These are phyloP conservation scores for Exophiala viscosa DNA, from an alignment of 2,329 filamentous ascomycete species.

Conservation along the genomic window DNA sequence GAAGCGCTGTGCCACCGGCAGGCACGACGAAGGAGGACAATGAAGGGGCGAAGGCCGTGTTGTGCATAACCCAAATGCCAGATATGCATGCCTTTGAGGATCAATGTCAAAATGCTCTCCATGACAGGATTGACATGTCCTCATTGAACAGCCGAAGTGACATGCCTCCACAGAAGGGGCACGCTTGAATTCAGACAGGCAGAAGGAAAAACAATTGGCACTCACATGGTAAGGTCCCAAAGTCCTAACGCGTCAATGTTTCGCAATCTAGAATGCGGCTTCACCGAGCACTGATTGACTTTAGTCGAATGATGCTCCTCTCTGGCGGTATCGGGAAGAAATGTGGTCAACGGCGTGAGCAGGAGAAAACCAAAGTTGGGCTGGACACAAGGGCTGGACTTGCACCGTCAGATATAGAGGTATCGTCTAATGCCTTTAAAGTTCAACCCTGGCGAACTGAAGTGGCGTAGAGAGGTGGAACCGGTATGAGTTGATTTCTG, in stretches of 20 bases:
- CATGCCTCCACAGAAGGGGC: slow-evolving; percentile 2
- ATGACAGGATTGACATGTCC: slow-evolving; percentile 22
- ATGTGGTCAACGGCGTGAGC: background rate
- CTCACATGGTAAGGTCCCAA: background rate
- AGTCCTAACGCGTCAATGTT: background rate
- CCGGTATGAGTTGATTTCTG: slow-evolving; percentile 2
- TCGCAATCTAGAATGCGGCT: too few relatives aligned
- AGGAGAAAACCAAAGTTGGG: background rate
- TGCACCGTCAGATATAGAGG: slow-evolving; percentile 16
- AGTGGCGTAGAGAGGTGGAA: slow-evolving; percentile 11
- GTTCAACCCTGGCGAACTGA: slow-evolving; percentile 5
- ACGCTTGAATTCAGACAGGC: too few relatives aligned
- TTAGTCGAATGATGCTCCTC: too few relatives aligned
- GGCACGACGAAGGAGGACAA: slow-evolving; percentile 14
- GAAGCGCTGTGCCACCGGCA: slow-evolving; percentile 19
- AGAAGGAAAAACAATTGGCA: background rate
- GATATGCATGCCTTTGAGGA: slow-evolving; percentile 14
- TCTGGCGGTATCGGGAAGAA: background rate
- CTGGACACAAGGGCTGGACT: slow-evolving; percentile 6
- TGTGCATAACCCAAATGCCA: slow-evolving; percentile 24
- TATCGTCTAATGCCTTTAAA: slow-evolving; percentile 2
- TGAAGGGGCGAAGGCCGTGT: slow-evolving; percentile 14
- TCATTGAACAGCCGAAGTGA: slow-evolving; percentile 6
- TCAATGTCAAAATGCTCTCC: slow-evolving; percentile 14
- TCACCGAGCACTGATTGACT: too few relatives aligned